Percentiles rank a stretch among this genome's conserved stretches.
phyloP scores from a whole-genome alignment of 2,329 filamentous ascomycete genomes.

The Neospermospora avenae region DNA sequence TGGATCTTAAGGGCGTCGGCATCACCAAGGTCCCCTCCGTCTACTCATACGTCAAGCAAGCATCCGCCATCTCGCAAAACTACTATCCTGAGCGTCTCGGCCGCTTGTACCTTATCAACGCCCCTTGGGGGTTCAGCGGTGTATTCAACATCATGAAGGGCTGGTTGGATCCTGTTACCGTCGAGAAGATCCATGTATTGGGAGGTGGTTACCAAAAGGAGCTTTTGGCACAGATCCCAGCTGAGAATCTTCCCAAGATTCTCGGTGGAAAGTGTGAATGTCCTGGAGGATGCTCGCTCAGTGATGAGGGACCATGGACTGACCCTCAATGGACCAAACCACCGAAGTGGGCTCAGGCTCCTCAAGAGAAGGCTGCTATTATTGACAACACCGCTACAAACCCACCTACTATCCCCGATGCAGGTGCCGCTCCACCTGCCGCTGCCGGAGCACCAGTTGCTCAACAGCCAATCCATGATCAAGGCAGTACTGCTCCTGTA shows the following conservation, averaged over 20 bases:
- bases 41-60: constrained; percentile 82
- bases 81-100: constrained; percentile 98
- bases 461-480: constrained; percentile 18
- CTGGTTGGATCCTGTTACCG: constrained; percentile 95
- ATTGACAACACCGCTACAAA: constrained; percentile 17
- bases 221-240: constrained; percentile 77
- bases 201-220: constrained; percentile 79
- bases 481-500: constrained; percentile 27
- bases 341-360: constrained; percentile 57
- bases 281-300: constrained; percentile 76
- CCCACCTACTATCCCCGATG: constrained; percentile 26
- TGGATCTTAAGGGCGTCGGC: constrained; percentile 95
- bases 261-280: constrained; percentile 87
- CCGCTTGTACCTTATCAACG: constrained; percentile 96
- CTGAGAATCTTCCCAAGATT: constrained; percentile 82
- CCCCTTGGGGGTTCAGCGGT: constrained; percentile 88
- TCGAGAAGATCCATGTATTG: constrained; percentile 91
- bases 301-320: constrained; percentile 88
- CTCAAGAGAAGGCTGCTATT: constrained; percentile 30
- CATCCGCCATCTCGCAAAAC: constrained; percentile 90
- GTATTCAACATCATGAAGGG: constrained; percentile 86
- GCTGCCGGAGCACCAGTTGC: constrained; percentile 7
- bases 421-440: constrained; percentile 18
- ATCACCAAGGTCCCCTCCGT: constrained; percentile 77
- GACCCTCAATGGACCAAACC: constrained; percentile 65